These are phyloP conservation scores for Phoma sp. DNA, from an alignment of 2,329 filamentous ascomycete genomes.

Conservation along the genomic window DNA sequence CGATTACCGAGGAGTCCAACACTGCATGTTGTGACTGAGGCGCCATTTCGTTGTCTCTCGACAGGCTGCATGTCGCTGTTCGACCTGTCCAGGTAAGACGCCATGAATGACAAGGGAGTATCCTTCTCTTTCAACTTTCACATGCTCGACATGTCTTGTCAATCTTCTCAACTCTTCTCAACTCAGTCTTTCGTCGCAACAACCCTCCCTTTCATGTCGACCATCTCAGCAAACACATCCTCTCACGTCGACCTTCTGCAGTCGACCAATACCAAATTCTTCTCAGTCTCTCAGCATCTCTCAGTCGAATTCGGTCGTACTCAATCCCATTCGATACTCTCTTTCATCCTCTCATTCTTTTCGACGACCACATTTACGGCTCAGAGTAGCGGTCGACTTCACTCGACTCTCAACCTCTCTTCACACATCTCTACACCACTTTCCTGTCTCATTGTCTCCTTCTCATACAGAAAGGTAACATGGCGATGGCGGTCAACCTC, in stretches of 20 bases:
- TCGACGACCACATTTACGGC: too few species aligned
- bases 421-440: background rate
- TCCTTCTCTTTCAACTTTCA: background rate
- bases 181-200: too few species aligned
- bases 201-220: background rate
- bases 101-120: background rate
- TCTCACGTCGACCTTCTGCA: background rate
- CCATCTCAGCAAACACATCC: background rate
- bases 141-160: background rate
- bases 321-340: background rate
- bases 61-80: too few species aligned
- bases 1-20: too few species aligned
- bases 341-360: background rate
- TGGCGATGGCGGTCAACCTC: constrained; percentile 9
- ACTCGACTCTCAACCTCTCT: background rate
- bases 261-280: too few species aligned
- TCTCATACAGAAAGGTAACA: constrained; percentile 14
- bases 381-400: background rate
- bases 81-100: too few species aligned
- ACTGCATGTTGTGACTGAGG: too few species aligned
- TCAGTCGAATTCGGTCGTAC: background rate
- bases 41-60: too few species aligned
- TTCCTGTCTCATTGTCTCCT: constrained; percentile 8
- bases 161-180: background rate
- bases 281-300: too few species aligned